Evolutionary conservation across 345 rosid species (phyloP).

Genomic region (Rhizophora mangle): DNA sequence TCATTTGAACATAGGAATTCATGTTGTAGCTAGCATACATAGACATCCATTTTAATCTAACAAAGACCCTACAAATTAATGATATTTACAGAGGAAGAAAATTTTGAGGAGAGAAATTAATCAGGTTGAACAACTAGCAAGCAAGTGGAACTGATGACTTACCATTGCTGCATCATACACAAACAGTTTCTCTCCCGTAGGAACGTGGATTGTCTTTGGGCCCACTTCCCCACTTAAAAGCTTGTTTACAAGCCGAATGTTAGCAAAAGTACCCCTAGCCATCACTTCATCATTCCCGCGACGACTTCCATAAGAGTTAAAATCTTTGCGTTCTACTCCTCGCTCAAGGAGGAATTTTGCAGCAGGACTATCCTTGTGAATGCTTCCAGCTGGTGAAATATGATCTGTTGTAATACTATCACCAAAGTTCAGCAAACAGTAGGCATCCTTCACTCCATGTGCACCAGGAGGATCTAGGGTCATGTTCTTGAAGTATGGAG

Average conservation of each 20-base stretch:
- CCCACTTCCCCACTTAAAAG: constrained; percentile 96
- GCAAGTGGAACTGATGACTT: constrained; percentile 19
- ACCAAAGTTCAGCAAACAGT: constrained; percentile 88
- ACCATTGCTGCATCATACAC: constrained; percentile 94
- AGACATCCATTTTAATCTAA: not conserved
- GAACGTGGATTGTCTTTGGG: constrained; percentile 86
- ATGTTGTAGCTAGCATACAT: not conserved
- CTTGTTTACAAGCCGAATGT: constrained; percentile 94
- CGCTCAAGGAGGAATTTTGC: constrained; percentile 76
- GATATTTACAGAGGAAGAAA: not conserved
- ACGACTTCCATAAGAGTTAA: constrained; percentile 98
- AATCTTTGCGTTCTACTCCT: constrained; percentile 78
- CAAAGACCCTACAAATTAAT: not conserved
- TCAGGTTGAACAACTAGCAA: constrained; percentile 1
- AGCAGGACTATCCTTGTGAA: constrained; percentile 94
- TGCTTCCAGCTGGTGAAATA: constrained; percentile 97
- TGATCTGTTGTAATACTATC: constrained; percentile 99
- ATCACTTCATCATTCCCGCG: constrained; percentile 95
- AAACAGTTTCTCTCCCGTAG: constrained; percentile 88
- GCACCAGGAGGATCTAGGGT: constrained; percentile 90
- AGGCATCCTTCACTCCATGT: constrained; percentile 87
- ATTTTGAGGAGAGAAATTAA: not conserved
- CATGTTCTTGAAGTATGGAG: constrained; percentile 94
- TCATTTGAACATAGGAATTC: not conserved
- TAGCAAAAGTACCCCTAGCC: constrained; percentile 99